phyloP scores from a whole-genome alignment of 2,329 filamentous ascomycete species.

The Colletotrichum sp. region DNA sequence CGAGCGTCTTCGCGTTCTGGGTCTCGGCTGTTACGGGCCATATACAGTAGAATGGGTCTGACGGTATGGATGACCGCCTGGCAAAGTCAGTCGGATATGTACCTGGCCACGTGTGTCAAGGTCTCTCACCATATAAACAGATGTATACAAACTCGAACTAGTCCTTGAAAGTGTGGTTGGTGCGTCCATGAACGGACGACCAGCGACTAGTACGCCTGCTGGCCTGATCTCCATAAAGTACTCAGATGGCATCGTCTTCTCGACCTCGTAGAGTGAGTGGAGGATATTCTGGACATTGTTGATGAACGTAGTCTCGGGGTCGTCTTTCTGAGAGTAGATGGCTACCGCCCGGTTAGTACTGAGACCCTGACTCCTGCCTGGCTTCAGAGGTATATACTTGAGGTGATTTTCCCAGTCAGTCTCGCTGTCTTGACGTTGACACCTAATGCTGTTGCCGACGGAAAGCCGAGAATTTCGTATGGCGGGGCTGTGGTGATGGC shows the following conservation, averaged over 20 bases:
- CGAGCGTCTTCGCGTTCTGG: background rate
- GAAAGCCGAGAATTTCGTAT: background rate
- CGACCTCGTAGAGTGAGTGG: background rate
- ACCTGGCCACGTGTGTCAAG: rapidly evolving
- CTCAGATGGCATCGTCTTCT: slow-evolving; percentile 5
- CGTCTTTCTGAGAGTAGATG: background rate
- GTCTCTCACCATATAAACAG: background rate
- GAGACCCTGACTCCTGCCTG: background rate
- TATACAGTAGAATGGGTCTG: slow-evolving; percentile 5
- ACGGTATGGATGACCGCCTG: slow-evolving; percentile 10
- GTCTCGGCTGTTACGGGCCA: slow-evolving; percentile 5
- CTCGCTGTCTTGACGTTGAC: slow-evolving; percentile 5
- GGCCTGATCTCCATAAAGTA: background rate
- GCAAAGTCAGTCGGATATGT: background rate
- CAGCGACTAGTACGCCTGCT: background rate
- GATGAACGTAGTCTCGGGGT: background rate
- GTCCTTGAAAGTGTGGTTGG: background rate
- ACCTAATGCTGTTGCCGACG: background rate
- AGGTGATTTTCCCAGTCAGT: slow-evolving; percentile 8
- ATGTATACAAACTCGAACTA: background rate
- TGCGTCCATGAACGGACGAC: background rate
- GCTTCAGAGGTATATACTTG: background rate
- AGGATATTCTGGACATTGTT: background rate
- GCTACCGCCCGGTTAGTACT: background rate
- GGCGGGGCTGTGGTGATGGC: background rate